Conservation (phyloP, 345 rosid genomes). For the Citrus hindsii region DNA sequence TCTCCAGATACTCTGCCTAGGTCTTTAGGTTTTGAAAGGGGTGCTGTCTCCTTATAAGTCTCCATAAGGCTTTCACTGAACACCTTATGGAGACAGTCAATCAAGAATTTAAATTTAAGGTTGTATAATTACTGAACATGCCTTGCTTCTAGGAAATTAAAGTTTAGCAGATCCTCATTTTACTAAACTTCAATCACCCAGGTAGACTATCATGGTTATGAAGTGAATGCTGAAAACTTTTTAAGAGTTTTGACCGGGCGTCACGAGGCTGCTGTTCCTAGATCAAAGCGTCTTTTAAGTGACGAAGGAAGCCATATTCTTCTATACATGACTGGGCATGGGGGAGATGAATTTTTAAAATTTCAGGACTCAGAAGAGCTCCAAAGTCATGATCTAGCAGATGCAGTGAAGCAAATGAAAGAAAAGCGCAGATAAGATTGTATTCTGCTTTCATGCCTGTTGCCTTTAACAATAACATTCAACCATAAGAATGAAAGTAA, state of each 20-base stretch:
- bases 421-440: constrained; percentile 72
- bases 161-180: constrained; percentile 23
- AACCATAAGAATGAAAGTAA: neutral
- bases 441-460: constrained; percentile 9
- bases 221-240: constrained; percentile 89
- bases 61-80: too few relatives aligned
- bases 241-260: constrained; percentile 93
- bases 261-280: constrained; percentile 88
- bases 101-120: neutral
- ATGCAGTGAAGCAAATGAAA: constrained; percentile 99
- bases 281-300: constrained; percentile 96
- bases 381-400: constrained; percentile 99
- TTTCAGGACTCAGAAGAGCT: constrained; percentile 98
- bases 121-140: neutral
- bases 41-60: neutral
- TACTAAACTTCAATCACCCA: constrained; percentile 32
- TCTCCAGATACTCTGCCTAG: neutral
- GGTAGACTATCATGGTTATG: constrained; percentile 98
- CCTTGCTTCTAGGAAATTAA: neutral
- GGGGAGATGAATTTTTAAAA: constrained; percentile 94
- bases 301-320: constrained; percentile 99
- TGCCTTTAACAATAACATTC: constrained; percentile 7
- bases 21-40: neutral
- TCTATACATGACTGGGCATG: constrained; percentile 99
- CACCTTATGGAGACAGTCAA: too few relatives aligned